These are phyloP conservation scores for Crithidia acanthocephali DNA, from an alignment of 208 protist species.

Conservation along the genomic window DNA sequence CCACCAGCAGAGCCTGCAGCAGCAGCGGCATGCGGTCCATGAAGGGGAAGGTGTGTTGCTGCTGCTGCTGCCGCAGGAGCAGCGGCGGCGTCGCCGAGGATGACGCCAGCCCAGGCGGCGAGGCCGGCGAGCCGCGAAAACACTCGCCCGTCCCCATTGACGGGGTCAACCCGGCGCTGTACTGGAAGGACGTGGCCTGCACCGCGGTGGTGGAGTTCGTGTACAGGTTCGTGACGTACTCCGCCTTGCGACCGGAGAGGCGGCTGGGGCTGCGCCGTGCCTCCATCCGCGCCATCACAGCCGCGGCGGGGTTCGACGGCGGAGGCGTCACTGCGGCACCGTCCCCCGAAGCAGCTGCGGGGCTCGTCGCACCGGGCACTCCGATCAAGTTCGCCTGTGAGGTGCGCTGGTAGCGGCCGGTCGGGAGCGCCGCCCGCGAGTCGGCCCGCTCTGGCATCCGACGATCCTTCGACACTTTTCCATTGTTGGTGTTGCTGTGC, in stretches of 20 bases:
- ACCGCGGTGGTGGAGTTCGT: constrained; percentile 25
- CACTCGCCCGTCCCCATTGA: neutral
- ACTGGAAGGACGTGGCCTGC: constrained; percentile 33
- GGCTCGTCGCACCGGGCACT: neutral
- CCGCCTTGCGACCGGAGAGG: constrained; percentile 25
- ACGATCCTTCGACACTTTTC: neutral
- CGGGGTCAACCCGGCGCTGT: constrained; percentile 12
- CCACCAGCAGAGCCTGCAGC: constrained; percentile 76
- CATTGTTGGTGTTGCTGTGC: neutral
- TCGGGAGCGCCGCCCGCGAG: constrained; percentile 6
- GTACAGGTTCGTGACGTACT: constrained; percentile 37
- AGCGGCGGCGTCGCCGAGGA: neutral
- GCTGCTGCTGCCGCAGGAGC: neutral
- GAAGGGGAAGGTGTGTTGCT: constrained; percentile 58
- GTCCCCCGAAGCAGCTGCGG: neutral
- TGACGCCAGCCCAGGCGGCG: neutral
- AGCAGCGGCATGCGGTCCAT: constrained; percentile 78
- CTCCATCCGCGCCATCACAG: constrained; percentile 1
- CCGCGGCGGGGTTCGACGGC: neutral
- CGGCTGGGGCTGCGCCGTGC: constrained; percentile 14
- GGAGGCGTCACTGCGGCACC: neutral
- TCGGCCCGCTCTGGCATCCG: constrained; percentile 11
- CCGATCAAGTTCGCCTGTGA: constrained; percentile 14
- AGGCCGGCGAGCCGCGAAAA: neutral
- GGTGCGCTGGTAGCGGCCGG: constrained; percentile 16